A percentile compares a stretch with the other conserved stretches of the same genome.
These are phyloP conservation scores for Marasmius fiardii DNA, from an alignment of 1,284 basidiomycete species.

Conservation along the genomic window DNA sequence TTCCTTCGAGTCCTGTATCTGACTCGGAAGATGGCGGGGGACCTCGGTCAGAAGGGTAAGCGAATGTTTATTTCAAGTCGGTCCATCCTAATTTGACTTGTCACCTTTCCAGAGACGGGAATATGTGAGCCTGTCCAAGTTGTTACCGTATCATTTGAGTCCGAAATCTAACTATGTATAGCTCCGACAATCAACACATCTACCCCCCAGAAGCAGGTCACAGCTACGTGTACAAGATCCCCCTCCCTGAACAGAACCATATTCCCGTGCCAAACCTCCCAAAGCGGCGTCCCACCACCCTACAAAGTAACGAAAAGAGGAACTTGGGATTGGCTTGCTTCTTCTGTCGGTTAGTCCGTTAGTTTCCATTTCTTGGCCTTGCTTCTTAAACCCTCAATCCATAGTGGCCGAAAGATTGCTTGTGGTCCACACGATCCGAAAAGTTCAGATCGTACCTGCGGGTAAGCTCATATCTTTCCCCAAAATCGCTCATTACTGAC, in stretches of 20 bases:
- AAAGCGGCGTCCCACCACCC: constrained; percentile 10
- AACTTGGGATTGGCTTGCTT: constrained; percentile 23
- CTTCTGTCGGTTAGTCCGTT: constrained; percentile 23
- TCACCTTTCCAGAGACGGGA: no score
- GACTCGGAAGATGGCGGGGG: no score
- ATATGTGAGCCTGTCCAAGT: no score
- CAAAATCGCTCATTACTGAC: not conserved
- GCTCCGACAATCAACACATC: no score
- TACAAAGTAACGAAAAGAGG: constrained; percentile 21
- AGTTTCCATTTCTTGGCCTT: not conserved
- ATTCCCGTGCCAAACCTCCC: constrained; percentile 4
- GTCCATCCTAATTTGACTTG: no score
- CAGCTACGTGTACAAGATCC: constrained; percentile 14
- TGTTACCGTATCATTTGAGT: no score
- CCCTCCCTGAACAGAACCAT: constrained; percentile 9
- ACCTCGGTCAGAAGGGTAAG: no score
- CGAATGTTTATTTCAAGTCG: no score
- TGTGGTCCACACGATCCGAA: constrained; percentile 23
- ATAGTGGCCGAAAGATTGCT: constrained; percentile 24
- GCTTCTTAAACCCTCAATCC: not conserved
- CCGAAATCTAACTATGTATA: no score
- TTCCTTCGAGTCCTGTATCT: not conserved
- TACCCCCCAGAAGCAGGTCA: constrained; percentile 8
- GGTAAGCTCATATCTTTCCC: constrained; percentile 17
- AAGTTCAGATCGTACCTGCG: constrained; percentile 24